Conservation (phyloP, 1,139 yeast genomes). For the Debaryomyces psychrophilus region DNA sequence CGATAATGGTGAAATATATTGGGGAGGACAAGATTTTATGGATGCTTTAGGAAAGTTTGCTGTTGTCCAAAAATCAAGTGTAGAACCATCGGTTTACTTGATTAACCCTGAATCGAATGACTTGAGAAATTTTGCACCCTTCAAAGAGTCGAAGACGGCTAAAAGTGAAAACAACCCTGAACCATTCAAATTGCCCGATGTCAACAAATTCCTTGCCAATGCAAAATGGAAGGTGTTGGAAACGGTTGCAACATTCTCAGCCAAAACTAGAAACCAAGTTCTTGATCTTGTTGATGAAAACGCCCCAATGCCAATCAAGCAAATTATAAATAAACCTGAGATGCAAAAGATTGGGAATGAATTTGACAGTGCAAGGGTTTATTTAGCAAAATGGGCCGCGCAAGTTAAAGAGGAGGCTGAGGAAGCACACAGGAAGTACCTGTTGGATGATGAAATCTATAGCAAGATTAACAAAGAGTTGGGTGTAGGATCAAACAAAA, state of each 20-base stretch:
- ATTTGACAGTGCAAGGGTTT: constrained; percentile 88
- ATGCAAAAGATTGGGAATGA: constrained; percentile 83
- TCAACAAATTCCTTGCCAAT: constrained; percentile 56
- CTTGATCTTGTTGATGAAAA: constrained; percentile 64
- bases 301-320: constrained; percentile 65
- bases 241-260: constrained; percentile 80
- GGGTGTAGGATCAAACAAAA: constrained; percentile 62
- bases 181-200: constrained; percentile 39
- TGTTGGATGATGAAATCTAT: constrained; percentile 63
- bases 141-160: constrained; percentile 29
- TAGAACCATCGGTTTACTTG: constrained; percentile 72
- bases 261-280: constrained; percentile 63
- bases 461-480: constrained; percentile 66
- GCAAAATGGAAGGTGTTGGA: constrained; percentile 89
- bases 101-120: constrained; percentile 84
- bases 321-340: constrained; percentile 73
- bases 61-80: constrained; percentile 64
- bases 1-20: constrained; percentile 62
- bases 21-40: constrained; percentile 91
- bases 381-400: constrained; percentile 96
- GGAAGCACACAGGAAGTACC: constrained; percentile 60
- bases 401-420: constrained; percentile 94
- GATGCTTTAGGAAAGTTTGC: constrained; percentile 55
- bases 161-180: constrained; percentile 23
- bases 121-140: constrained; percentile 74